Evolutionary conservation across 768 basidiomycete species (phyloP).

Genomic region (Kondoa malvinella): DNA sequence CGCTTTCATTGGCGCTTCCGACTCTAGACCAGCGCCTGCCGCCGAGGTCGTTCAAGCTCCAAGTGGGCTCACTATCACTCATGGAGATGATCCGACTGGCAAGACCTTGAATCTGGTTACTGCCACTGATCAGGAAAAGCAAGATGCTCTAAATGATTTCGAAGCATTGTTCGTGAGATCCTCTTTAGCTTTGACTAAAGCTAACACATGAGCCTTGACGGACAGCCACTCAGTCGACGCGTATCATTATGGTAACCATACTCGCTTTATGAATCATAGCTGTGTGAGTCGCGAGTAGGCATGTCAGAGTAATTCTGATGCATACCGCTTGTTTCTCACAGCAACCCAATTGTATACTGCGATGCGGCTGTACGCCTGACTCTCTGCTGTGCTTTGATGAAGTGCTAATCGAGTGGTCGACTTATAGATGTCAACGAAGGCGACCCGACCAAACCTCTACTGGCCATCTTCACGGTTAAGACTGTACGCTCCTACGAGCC

Average conservation of each 20-base stretch:
- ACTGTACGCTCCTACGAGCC: background rate
- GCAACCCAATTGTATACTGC: constrained; percentile 5
- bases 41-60: background rate
- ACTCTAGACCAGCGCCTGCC: background rate
- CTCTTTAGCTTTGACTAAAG: background rate
- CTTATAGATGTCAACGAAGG: constrained; percentile 3
- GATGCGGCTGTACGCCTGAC: background rate
- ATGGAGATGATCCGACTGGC: background rate
- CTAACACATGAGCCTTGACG: background rate
- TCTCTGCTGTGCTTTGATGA: background rate
- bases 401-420: background rate
- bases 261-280: background rate
- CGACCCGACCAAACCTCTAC: constrained; percentile 3
- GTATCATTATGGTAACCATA: background rate
- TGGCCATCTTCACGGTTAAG: constrained; percentile 1
- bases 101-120: background rate
- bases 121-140: background rate
- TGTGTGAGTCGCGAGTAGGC: background rate
- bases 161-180: background rate
- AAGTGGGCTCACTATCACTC: background rate
- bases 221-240: constrained; percentile 1
- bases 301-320: background rate
- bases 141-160: background rate
- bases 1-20: background rate
- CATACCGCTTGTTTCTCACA: background rate